Base-by-base conservation (phyloP, 148 eudicot genomes). In the Camellia japonica region DNA sequence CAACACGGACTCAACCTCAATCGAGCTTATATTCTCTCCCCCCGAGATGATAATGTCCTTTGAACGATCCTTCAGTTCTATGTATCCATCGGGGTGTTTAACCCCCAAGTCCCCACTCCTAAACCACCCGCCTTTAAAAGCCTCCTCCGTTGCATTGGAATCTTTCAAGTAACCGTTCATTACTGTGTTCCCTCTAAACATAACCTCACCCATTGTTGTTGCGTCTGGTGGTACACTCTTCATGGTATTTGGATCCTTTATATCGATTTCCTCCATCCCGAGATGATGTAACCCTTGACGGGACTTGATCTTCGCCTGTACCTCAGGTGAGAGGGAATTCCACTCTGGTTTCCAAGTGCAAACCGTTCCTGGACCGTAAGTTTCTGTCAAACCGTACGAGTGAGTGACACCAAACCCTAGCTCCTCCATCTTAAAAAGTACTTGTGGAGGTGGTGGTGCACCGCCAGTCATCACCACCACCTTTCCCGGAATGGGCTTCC, bases 21-120 rank as follows among this genome's bases (percentile, higher is more conserved):
- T 87, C 2, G 92, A 86, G 86, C 96, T 90, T 12, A 92, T 92
- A 71, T 92, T 92, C 78, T 92, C 96, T 56, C 96, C 96, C 9
- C 96, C 96, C 0, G 96, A 92, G 11, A 92, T 86, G 16, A 92
- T 92, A 41, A 92, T 89, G 79, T 92, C 96, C 75, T 92, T 92
- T 0, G 85, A 85, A 4, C 96, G 89, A 60, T 92, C 96, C 71
- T 86, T 92, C 0, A 92, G 77, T 75, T 90, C 91, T 20, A 92
- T 87, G 74, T 92, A 90, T 7, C 90, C 90, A 78, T 90, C 91
- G 1, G 91, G 80, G 74, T 90, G 92, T 72, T 73, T 88, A 10
- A 92, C 92, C 2, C 88, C 97, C 61, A 92, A 82, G 75, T 92
- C 97, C 19, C 97, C 97, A 20, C 84, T 89, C 63, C 86, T 81